Conservation (phyloP, 108 stramenopile genomes). For the Pseudonitzschia multiseries region DNA sequence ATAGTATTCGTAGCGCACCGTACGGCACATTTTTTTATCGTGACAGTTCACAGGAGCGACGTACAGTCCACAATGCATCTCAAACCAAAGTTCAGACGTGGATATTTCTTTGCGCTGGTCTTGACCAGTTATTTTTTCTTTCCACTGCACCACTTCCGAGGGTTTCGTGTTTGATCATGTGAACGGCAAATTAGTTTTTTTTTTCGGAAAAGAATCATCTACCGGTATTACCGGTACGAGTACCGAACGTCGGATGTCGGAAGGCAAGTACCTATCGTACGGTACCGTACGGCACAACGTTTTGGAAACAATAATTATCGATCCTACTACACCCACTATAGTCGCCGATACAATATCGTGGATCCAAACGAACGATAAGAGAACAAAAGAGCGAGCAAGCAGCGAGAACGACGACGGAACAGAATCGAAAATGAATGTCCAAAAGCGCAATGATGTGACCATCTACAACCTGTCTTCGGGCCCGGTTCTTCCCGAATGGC, state of each 20-base stretch:
- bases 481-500: conserved; percentile 95
- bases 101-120: background rate
- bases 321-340: background rate
- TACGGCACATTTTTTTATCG: no score
- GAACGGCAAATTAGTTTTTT: no score
- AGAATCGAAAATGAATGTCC: conserved; percentile 77
- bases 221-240: no score
- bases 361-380: background rate
- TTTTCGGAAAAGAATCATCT: no score
- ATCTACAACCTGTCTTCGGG: conserved; percentile 91
- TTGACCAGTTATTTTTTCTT: background rate
- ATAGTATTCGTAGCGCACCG: no score
- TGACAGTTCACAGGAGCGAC: no score
- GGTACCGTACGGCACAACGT: no score
- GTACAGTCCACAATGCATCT: no score
- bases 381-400: background rate
- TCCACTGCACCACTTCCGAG: background rate
- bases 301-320: no score
- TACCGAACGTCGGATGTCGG: no score
- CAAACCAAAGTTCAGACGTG: background rate
- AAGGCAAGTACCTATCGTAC: no score
- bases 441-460: conserved; percentile 79
- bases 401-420: background rate
- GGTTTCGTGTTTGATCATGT: no score
- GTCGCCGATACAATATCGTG: background rate